A percentile compares a stretch with the other conserved stretches of the same genome.
phyloP scores from a whole-genome alignment of 495 filamentous ascomycete species.

The Aspergillus nidulans region DNA sequence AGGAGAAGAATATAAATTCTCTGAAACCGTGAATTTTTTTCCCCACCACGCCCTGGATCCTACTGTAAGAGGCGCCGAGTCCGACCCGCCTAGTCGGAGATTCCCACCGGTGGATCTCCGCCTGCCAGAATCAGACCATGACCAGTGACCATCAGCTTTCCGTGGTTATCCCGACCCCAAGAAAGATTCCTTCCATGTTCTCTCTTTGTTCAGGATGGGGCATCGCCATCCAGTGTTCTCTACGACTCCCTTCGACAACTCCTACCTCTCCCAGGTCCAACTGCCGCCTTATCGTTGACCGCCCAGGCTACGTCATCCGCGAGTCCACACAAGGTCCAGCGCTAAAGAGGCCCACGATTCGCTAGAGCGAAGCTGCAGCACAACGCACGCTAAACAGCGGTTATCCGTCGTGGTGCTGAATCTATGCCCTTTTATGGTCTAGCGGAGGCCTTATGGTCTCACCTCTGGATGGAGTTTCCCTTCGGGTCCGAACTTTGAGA shows the following conservation, averaged over 20 bases:
- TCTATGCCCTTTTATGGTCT: background rate
- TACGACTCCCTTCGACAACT: background rate
- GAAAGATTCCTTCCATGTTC: background rate
- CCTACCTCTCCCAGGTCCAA: background rate
- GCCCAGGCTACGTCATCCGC: constrained; percentile 8
- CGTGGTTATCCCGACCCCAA: background rate
- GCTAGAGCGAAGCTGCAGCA: background rate
- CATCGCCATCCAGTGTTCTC: background rate
- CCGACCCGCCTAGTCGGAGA: constrained; percentile 5
- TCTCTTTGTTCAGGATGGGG: too few relatives aligned
- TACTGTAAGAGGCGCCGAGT: constrained; percentile 6
- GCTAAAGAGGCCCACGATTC: constrained; percentile 17
- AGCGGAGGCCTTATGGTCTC: background rate
- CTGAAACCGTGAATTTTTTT: constrained; percentile 1
- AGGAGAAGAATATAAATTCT: background rate
- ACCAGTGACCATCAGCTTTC: too few relatives aligned
- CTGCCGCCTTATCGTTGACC: background rate
- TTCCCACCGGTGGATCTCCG: constrained; percentile 5
- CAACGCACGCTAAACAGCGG: constrained; percentile 13
- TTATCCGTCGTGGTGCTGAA: background rate
- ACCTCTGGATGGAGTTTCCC: constrained; percentile 12
- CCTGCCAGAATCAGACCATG: background rate
- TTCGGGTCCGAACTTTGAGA: constrained; percentile 1
- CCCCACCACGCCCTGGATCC: background rate
- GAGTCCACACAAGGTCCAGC: constrained; percentile 7